Conservation (phyloP, 2,329 filamentous ascomycete species). For the Aplosporella prunicola region DNA sequence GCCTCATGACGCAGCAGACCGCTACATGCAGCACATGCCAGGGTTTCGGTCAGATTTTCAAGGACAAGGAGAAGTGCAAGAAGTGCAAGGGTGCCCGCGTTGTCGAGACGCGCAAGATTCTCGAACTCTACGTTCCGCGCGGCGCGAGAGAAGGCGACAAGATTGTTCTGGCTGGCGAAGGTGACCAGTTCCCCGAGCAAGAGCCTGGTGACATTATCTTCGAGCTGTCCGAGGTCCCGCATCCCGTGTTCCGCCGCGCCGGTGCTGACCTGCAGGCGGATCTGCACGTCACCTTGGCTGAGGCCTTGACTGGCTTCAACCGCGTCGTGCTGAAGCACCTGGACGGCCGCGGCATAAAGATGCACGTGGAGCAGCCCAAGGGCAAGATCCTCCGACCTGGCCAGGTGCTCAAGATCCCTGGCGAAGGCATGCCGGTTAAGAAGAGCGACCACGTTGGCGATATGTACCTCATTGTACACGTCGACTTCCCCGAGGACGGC, state of each 20-base stretch:
- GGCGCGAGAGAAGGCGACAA: constrained; percentile 72
- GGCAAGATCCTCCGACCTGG: constrained; percentile 76
- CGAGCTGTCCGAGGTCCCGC: constrained; percentile 69
- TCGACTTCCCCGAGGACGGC: constrained; percentile 79
- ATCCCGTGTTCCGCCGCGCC: constrained; percentile 72
- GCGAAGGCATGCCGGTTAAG: constrained; percentile 94
- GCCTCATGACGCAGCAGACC: constrained; percentile 65
- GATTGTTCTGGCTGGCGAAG: constrained; percentile 86
- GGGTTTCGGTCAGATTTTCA: constrained; percentile 77
- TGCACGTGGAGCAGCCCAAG: constrained; percentile 58
- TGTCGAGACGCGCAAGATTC: constrained; percentile 78
- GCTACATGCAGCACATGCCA: constrained; percentile 75
- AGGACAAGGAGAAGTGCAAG: constrained; percentile 96
- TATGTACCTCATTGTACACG: constrained; percentile 74
- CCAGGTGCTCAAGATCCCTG: constrained; percentile 73
- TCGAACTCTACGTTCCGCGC: constrained; percentile 92
- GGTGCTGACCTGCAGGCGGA: constrained; percentile 78
- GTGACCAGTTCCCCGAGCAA: constrained; percentile 82
- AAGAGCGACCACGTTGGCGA: constrained; percentile 75
- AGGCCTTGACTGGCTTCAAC: constrained; percentile 82
- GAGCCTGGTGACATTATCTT: constrained; percentile 91
- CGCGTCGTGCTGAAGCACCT: constrained; percentile 85
- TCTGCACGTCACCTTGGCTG: constrained; percentile 69
- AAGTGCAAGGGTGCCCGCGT: constrained; percentile 94
- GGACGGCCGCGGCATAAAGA: constrained; percentile 79